phyloP scores from a whole-genome alignment of 2,329 filamentous ascomycete genomes.

The Chaetomium olivaceum region DNA sequence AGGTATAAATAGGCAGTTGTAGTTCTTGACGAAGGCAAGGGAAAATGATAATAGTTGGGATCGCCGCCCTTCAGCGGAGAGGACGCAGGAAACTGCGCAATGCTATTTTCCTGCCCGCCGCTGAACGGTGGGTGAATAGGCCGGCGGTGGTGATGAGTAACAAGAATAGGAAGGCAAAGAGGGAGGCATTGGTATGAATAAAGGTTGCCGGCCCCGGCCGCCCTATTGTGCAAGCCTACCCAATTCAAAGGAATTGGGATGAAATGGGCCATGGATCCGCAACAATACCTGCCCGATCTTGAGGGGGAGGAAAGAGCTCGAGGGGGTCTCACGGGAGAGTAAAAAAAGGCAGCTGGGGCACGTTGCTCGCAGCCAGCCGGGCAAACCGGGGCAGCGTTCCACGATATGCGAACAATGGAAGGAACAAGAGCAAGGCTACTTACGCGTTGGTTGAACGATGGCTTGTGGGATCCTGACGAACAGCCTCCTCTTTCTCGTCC shows the following conservation, averaged over 20 bases:
- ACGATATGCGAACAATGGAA: conserved; percentile 6
- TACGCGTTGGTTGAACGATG: conserved; percentile 77
- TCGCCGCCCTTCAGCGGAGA: conserved; percentile 13
- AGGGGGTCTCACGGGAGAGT: neutral
- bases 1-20: conserved; percentile 2
- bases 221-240: conserved; percentile 10
- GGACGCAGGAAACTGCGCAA: neutral
- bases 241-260: neutral
- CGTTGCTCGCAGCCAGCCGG: neutral
- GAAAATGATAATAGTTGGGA: neutral
- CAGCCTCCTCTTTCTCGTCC: conserved; percentile 78
- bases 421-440: conserved; percentile 47
- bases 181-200: conserved; percentile 1
- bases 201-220: neutral
- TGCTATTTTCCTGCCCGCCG: conserved; percentile 18
- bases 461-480: conserved; percentile 67
- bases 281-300: neutral
- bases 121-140: conserved; percentile 11
- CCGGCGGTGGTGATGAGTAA: neutral
- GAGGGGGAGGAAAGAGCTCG: neutral
- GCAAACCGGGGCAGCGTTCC: neutral
- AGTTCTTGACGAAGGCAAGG: neutral
- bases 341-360: neutral
- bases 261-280: neutral
- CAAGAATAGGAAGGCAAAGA: neutral